A percentile compares a stretch with the other conserved stretches of the same genome.
These are phyloP conservation scores for Cytauxzoon felis DNA, from an alignment of 169 alveolate genomes.

Conservation along the genomic window DNA sequence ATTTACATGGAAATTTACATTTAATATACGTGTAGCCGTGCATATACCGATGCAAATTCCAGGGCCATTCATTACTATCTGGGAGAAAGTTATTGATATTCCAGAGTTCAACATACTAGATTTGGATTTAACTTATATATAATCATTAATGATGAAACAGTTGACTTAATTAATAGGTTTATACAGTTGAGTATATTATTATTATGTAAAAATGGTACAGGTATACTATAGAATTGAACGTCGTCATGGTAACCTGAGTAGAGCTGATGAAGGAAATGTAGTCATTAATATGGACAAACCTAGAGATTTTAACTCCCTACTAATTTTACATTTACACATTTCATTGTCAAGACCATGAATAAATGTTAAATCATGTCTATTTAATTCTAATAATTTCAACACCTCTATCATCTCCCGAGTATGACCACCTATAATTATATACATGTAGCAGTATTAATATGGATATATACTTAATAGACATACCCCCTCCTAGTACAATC, in stretches of 20 bases:
- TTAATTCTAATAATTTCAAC: not conserved
- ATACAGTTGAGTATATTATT: not conserved
- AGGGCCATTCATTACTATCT: conserved; percentile 55
- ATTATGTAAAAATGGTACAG: conserved; percentile 12
- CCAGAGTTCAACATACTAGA: not conserved
- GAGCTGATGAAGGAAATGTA: not conserved
- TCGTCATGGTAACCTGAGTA: not conserved
- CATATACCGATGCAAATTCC: conserved; percentile 51
- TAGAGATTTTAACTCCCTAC: not conserved
- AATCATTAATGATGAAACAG: not conserved
- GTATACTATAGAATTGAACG: not conserved
- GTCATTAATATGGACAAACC: not conserved
- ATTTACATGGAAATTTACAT: conserved; percentile 4
- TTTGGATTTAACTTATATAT: conserved; percentile 14
- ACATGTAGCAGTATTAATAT: not conserved
- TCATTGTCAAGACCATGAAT: not conserved
- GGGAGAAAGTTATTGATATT: not conserved
- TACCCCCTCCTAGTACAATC: conserved; percentile 45
- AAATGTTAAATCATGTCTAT: conserved; percentile 12
- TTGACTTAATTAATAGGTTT: not conserved
- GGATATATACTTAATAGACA: not conserved
- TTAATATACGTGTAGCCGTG: conserved; percentile 13
- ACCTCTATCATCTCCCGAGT: conserved; percentile 51
- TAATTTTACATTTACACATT: not conserved
- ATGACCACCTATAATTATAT: conserved; percentile 36